Base-by-base conservation (phyloP, 768 basidiomycete species). In the Harrya chromipes region DNA sequence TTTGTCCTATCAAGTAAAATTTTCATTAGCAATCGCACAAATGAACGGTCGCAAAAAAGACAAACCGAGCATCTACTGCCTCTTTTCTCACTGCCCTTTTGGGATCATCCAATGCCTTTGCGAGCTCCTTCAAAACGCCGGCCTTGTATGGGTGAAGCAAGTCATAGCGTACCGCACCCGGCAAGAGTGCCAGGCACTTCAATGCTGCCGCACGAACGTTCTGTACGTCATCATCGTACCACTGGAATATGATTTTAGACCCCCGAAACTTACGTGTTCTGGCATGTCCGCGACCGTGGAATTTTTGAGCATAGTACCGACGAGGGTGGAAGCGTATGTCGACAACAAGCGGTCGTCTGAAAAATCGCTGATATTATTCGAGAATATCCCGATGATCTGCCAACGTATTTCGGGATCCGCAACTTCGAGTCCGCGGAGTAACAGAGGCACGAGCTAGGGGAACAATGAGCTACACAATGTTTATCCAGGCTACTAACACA, bases 31-130 rank as follows among this genome's bases (percentile, higher is more conserved):
- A 39, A 21, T 40, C 33, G 9, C 8, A 12, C 5, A 35, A 7
- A 9, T 4, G 3, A 35, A 8, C 11, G 5, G 3, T 11, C 27
- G 24, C 45, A 16, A 26, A 43, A 45, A 29, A 13, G 37, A 46
- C 70, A 24, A 57, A 77, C 78, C 86, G 61, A 29, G 92, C 86
- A 57, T 92, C 84, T 3, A 98, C 97, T 1, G 94, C 95, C 60
- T 89, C 90, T 59, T 82, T 85, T 46, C 97, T 76, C 8, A 99
- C 94, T 2, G 70, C 70, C 50, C 88, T 75, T 63, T 85, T 87
- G n/a, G 90, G 90, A 70, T 98, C 97, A 63, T 98, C 97, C 40
- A 98, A 68, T 4, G 78, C 81, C 53, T 77, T 82, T 0, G 78
- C 85, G 23, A 99, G 74, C 52, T 86, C 84, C 33, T 82, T 82